Evolutionary conservation across 1,284 basidiomycete genomes (phyloP).

Genomic region (Boletellus dicymbophilus): DNA sequence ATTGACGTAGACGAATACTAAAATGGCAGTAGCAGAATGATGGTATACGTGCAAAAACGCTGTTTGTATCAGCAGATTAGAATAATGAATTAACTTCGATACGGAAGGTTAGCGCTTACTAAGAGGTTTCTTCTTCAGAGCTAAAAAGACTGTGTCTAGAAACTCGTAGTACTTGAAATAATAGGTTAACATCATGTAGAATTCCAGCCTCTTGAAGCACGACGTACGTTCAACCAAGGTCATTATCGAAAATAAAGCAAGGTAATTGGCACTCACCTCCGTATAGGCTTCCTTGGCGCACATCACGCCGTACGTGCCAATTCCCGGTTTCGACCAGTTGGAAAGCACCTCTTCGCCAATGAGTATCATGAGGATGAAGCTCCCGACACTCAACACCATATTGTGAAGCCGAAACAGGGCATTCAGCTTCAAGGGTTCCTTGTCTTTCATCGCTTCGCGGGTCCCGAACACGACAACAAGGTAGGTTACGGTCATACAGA

Average conservation of each 20-base stretch:
- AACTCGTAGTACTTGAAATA: conserved; percentile 95
- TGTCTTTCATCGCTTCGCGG: conserved; percentile 83
- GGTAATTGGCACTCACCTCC: conserved; percentile 49
- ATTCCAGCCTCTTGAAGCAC: conserved; percentile 72
- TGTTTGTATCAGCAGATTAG: conserved; percentile 35
- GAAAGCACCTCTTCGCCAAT: conserved; percentile 89
- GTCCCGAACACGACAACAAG: conserved; percentile 87
- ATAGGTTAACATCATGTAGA: conserved; percentile 98
- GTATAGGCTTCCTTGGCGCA: conserved; percentile 85
- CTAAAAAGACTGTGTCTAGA: conserved; percentile 93
- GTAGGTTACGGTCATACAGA: conserved; percentile 74
- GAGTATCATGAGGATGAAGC: conserved; percentile 77
- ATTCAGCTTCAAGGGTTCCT: conserved; percentile 75
- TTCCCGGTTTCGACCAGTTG: conserved; percentile 64
- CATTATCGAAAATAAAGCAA: background rate
- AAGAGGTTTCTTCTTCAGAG: conserved; percentile 95
- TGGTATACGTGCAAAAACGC: conserved; percentile 98
- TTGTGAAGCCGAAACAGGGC: conserved; percentile 91
- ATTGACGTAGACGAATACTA: conserved; percentile 94
- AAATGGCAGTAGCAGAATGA: conserved; percentile 92
- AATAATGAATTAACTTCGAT: background rate
- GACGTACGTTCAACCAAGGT: conserved; percentile 11
- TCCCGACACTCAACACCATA: conserved; percentile 80
- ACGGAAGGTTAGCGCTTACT: conserved; percentile 52
- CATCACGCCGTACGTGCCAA: conserved; percentile 78